Evolutionary conservation across 2,329 filamentous ascomycete genomes (phyloP), one percentile per base, ranked within the genome.

Genomic region (Botrytis fabae): DNA sequence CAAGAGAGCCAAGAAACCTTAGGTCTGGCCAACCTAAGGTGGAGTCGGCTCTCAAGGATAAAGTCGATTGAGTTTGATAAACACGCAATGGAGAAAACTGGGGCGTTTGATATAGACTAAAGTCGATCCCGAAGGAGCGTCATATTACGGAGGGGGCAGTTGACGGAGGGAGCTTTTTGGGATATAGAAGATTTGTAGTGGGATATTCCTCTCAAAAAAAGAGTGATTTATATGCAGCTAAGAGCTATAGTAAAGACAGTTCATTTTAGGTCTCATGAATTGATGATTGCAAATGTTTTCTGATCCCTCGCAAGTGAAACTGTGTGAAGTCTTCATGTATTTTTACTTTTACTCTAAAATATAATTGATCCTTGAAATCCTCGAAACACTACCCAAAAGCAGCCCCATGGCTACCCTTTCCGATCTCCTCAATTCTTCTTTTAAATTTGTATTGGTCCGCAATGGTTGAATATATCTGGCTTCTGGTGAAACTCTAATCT

Each of bases 21-120:
- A 68, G 35, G 46, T 68, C 64, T 68, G 64, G 64, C 64, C 35
- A 68, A 28, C 46, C 25, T 54, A 68, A 54, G 44, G 64, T 54
- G 44, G 25, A 54, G 16, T 42, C 35, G 38, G 46, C 46, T 28
- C 35, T 40, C 0, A 54, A 54, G 46, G 35, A 57, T 57, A 0
- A 10, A 28, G 51, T 28, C 35, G 18, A 18, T 54, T 25, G 32
- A 25, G 51, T 40, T 66, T 10, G 22, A 40, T 6, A 7, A 22
- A n/a, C n/a, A 6, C 48, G 48, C 48, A n/a, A 54, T 42, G 9
- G n/a, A 35, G 35, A 40, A 42, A n/a, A 2, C 1, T 25, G 46
- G 4, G 9, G 25, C 0, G 35, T 42, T 68, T 54, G 9, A n/a
- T n/a, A 6, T 28, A 25, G 9, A 32, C 9, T 0, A 6, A 22